Conservation (phyloP, 345 rosid genomes). For the Angophora floribunda region DNA sequence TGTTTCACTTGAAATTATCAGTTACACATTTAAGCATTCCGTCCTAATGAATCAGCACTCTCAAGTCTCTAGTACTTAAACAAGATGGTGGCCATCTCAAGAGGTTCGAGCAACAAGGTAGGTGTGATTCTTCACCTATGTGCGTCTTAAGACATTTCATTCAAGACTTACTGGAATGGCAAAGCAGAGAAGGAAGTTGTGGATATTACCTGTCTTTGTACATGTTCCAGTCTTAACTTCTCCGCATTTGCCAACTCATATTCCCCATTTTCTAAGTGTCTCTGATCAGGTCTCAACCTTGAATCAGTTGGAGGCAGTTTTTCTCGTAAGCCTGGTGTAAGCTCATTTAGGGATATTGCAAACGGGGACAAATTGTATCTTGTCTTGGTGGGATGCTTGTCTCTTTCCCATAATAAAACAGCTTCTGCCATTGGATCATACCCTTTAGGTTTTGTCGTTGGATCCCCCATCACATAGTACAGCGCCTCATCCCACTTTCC, state of each 20-base stretch:
- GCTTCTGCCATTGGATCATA: constrained; percentile 98
- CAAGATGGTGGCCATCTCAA: neutral
- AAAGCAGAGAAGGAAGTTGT: neutral
- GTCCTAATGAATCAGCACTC: neutral
- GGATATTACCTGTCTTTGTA: constrained; percentile 86
- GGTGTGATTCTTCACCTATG: neutral
- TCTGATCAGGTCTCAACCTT: constrained; percentile 94
- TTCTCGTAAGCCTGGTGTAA: constrained; percentile 64
- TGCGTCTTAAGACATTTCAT: neutral
- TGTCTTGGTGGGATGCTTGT: constrained; percentile 59
- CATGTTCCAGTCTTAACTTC: constrained; percentile 88
- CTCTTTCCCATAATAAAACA: constrained; percentile 90
- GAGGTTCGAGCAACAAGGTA: neutral
- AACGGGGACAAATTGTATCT: constrained; percentile 93
- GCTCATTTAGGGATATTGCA: constrained; percentile 85
- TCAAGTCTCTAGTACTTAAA: neutral
- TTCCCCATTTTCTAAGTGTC: constrained; percentile 90
- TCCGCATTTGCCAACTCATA: constrained; percentile 92
- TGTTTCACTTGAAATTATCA: neutral
- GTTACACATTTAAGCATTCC: neutral
- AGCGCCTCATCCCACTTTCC: constrained; percentile 99
- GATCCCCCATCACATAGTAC: constrained; percentile 93
- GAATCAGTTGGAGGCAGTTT: constrained; percentile 96
- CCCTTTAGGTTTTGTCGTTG: constrained; percentile 79
- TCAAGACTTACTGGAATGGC: neutral